A percentile compares a stretch with the other conserved stretches of the same genome.
phyloP scores from a whole-genome alignment of 352 stramenopile genomes.

The Sclerospora graminicola region DNA sequence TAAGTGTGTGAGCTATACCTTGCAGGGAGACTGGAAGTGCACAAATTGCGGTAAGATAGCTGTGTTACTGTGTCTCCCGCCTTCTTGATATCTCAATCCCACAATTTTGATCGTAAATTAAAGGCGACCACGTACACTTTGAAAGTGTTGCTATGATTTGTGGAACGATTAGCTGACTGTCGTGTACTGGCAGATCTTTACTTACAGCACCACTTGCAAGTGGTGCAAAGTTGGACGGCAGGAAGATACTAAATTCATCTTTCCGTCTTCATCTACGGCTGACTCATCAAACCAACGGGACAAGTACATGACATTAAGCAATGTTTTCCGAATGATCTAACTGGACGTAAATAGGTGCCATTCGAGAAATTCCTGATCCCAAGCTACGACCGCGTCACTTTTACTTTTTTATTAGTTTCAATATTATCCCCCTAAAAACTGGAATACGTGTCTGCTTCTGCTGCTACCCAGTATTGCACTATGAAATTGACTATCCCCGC shows the following conservation, averaged over 20 bases:
- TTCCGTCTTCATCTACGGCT: too few species aligned
- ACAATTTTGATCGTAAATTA: not conserved
- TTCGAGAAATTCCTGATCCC: not conserved
- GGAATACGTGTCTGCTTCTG: too few species aligned
- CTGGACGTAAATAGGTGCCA: not conserved
- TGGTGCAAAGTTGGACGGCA: conserved; percentile 42
- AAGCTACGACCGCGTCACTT: not conserved
- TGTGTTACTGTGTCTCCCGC: not conserved
- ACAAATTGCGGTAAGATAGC: conserved; percentile 42
- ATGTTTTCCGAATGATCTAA: conserved; percentile 6
- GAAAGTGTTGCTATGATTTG: too few species aligned
- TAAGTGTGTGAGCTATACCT: conserved; percentile 10
- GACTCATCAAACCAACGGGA: too few species aligned
- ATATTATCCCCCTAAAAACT: too few species aligned
- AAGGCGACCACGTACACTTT: too few species aligned
- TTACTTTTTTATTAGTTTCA: too few species aligned
- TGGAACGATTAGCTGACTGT: too few species aligned
- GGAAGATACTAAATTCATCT: conserved; percentile 51
- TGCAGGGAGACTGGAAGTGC: too few species aligned
- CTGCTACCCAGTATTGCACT: not conserved
- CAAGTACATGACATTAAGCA: conserved; percentile 4
- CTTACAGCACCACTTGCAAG: conserved; percentile 59
- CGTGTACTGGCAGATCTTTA: conserved; percentile 58
- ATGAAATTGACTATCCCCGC: not conserved
- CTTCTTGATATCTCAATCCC: conserved; percentile 7